These are phyloP conservation scores for Epichloe sibirici DNA, from an alignment of 2,329 filamentous ascomycete species.

Conservation along the genomic window DNA sequence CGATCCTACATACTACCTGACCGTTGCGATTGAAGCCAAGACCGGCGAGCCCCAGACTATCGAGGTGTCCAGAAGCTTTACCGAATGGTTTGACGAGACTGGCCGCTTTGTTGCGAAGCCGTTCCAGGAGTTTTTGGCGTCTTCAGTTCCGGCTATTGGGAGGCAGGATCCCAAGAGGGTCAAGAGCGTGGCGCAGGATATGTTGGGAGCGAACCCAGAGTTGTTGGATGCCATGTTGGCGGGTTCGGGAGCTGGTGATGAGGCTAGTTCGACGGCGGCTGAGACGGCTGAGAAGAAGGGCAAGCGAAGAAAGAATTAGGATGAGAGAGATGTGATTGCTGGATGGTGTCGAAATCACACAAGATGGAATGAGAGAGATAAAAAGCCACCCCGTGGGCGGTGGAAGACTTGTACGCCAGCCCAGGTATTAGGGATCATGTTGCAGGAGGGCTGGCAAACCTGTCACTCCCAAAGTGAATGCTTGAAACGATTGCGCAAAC, in stretches of 20 bases:
- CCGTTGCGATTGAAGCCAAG: slow-evolving; percentile 41
- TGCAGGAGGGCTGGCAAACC: not conserved
- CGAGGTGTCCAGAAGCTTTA: slow-evolving; percentile 53
- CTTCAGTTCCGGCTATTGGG: slow-evolving; percentile 53
- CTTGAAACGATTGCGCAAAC: not conserved
- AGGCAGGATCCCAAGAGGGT: slow-evolving; percentile 50
- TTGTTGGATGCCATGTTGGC: slow-evolving; percentile 37
- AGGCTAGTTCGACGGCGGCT: slow-evolving; percentile 18
- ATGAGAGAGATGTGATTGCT: not conserved
- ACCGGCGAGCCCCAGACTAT: slow-evolving; percentile 29
- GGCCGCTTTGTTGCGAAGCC: slow-evolving; percentile 63
- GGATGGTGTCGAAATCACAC: not conserved
- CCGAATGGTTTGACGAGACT: slow-evolving; percentile 61
- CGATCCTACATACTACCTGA: slow-evolving; percentile 67
- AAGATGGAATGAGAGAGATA: not conserved
- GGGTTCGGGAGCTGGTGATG: slow-evolving; percentile 14
- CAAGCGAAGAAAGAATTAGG: slow-evolving; percentile 34
- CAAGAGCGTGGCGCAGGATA: slow-evolving; percentile 22
- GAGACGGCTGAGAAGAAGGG: slow-evolving; percentile 27
- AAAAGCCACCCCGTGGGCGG: not conserved
- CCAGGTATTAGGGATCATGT: not conserved
- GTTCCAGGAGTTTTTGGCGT: slow-evolving; percentile 67
- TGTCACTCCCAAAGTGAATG: not conserved
- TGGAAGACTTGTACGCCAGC: not conserved
- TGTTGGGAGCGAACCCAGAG: slow-evolving; percentile 29